Conservation (phyloP, 306 rosid genomes). For the Rosa chinensis region DNA sequence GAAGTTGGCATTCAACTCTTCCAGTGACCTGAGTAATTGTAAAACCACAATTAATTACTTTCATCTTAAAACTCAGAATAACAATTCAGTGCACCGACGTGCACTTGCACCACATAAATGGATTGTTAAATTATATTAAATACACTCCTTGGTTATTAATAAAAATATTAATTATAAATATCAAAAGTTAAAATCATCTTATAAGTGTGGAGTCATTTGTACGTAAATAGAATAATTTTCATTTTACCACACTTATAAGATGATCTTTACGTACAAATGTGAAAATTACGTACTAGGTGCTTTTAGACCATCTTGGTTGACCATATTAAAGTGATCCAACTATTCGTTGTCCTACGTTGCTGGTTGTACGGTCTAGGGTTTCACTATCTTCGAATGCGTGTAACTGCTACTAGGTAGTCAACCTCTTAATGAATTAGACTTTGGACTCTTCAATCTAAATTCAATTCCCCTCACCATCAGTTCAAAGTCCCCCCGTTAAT, state of each 20-base stretch:
- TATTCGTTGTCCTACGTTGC: not conserved
- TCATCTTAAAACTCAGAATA: not conserved
- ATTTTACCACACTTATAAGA: too few species aligned
- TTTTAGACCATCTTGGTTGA: not conserved
- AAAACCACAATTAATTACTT: not conserved
- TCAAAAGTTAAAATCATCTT: too few species aligned
- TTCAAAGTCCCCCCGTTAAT: not conserved
- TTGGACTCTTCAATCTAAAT: not conserved
- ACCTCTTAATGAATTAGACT: not conserved
- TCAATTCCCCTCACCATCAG: not conserved
- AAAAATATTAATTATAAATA: too few species aligned
- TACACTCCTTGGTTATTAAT: too few species aligned
- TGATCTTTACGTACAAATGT: too few species aligned
- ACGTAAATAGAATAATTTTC: too few species aligned
- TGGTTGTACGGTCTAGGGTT: conserved; percentile 3
- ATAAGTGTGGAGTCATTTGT: too few species aligned
- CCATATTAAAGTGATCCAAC: not conserved
- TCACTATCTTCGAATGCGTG: not conserved
- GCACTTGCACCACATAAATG: too few species aligned
- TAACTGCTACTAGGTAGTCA: not conserved
- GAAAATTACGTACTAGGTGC: too few species aligned
- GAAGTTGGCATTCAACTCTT: conserved; percentile 88
- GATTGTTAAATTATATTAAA: too few species aligned
- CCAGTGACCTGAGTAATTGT: conserved; percentile 47
- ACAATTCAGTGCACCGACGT: not conserved